A percentile compares a stretch with the other conserved stretches of the same genome.
Conservation (phyloP, 129 eudicot species). For the Lonicera japonica region DNA sequence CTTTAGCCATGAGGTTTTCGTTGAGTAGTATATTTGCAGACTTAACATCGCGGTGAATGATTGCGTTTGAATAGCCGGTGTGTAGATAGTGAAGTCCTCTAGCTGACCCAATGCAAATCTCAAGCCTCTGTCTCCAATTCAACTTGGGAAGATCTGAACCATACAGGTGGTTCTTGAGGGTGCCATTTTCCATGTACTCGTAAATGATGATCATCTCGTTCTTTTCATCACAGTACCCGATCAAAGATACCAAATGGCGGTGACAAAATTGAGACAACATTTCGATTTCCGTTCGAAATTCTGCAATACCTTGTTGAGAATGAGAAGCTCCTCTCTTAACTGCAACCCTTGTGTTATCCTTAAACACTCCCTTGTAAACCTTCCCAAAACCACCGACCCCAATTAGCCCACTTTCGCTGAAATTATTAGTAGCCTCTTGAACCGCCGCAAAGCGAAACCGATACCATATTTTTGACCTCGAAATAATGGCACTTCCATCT, state of each 20-base stretch:
- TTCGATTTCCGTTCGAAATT: constrained; percentile 63
- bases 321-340: constrained; percentile 57
- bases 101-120: constrained; percentile 68
- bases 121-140: constrained; percentile 69
- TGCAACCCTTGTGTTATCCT: constrained; percentile 50
- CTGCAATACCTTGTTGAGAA: constrained; percentile 55
- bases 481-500: constrained; percentile 27
- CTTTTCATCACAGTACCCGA: constrained; percentile 62
- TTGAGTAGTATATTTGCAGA: constrained; percentile 63
- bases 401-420: constrained; percentile 42
- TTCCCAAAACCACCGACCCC: constrained; percentile 81
- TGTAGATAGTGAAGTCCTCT: constrained; percentile 72
- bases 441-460: constrained; percentile 48
- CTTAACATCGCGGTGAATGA: constrained; percentile 73
- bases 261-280: constrained; percentile 78
- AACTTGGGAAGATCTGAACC: constrained; percentile 52
- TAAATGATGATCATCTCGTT: constrained; percentile 63
- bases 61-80: constrained; percentile 51
- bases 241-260: constrained; percentile 68
- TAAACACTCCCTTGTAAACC: constrained; percentile 56
- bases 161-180: constrained; percentile 60
- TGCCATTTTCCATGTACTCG: constrained; percentile 71
- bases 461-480: constrained; percentile 48
- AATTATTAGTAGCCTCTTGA: constrained; percentile 57
- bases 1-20: constrained; percentile 63